Evolutionary conservation across 2,329 filamentous ascomycete genomes (phyloP).

Genomic region (Colletotrichum destructivum): DNA sequence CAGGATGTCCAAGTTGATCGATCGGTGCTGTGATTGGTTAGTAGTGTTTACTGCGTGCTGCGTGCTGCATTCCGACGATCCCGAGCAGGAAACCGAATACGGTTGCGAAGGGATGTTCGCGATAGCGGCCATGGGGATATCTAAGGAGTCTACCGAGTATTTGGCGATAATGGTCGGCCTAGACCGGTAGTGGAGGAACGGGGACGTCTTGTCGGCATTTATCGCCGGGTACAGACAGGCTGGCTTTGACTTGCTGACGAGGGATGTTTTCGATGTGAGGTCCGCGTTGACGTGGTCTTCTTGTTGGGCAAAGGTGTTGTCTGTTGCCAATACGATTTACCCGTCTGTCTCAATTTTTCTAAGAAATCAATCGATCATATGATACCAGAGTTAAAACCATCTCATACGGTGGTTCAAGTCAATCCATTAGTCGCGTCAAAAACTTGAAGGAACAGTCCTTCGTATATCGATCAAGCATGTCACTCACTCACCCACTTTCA

Average conservation of each 20-base stretch:
- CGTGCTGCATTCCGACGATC: background rate
- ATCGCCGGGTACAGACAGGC: background rate
- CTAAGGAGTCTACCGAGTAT: background rate
- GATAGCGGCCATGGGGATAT: background rate
- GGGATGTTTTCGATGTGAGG: background rate
- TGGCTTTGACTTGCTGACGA: background rate
- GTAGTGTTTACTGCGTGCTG: background rate
- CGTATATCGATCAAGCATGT: background rate
- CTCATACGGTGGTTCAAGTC: no score
- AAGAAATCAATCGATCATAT: no score
- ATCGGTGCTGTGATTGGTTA: background rate
- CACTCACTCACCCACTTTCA: background rate
- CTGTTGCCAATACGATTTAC: no score
- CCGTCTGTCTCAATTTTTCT: no score
- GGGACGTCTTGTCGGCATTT: background rate
- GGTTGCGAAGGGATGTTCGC: background rate
- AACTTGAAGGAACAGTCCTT: no score
- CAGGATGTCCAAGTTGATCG: background rate
- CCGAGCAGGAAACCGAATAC: slow-evolving; percentile 2
- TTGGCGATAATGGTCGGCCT: background rate
- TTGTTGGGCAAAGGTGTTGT: no score
- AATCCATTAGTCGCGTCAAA: no score
- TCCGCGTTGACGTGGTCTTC: no score
- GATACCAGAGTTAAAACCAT: no score
- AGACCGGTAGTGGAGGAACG: background rate